Base-by-base conservation (phyloP, 2,329 filamentous ascomycete genomes). In the Talaromyces sp. region DNA sequence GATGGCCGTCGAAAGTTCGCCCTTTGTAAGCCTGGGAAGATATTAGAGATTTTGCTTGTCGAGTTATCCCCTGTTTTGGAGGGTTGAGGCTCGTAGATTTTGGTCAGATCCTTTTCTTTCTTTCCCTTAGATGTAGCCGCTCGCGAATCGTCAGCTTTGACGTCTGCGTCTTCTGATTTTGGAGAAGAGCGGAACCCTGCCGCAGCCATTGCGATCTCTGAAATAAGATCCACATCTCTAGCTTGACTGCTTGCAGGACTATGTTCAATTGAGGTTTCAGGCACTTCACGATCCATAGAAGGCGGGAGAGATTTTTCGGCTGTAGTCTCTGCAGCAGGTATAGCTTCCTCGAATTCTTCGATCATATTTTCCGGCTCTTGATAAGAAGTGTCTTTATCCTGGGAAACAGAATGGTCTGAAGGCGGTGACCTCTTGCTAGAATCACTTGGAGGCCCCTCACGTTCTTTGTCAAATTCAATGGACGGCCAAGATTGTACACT, bases 1-100 rank as follows among this genome's bases (percentile, higher is more conserved):
- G 59, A 64, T 38, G 68, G 65, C 58, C 68, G 66, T 17, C 69
- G 68, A 62, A 71, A 75, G 4, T 66, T 66, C 14, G 67, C 70
- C 52, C 74, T 71, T 59, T 75, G 70, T 27, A 76, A 64, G 19
- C 68, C 66, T 11, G 74, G 74, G 50, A 77, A 76, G 31, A 76
- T 65, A 55, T 63, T 71, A 10, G 69, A 66, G 58, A 76, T 67
- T 52, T 69, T 70, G 63, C 67, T 69, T 61, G 69, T 65, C 38
- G 14, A 51, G 35, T 31, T 58, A 50, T 35, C 43, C 29, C 14
- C 55, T 31, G 43, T 19, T 46, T 21, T 43, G 13, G 51, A 46
- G 43, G 55, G 8, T n/a, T 58, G 24, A 6, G 41, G 41, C 26
- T 61, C 56, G 59, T 58, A 55, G 26, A 35, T 13, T 17, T 43